These are phyloP conservation scores for Basidiobolus meristosporus DNA, from an alignment of 371 early-diverging fungal genomes.

Conservation along the genomic window DNA sequence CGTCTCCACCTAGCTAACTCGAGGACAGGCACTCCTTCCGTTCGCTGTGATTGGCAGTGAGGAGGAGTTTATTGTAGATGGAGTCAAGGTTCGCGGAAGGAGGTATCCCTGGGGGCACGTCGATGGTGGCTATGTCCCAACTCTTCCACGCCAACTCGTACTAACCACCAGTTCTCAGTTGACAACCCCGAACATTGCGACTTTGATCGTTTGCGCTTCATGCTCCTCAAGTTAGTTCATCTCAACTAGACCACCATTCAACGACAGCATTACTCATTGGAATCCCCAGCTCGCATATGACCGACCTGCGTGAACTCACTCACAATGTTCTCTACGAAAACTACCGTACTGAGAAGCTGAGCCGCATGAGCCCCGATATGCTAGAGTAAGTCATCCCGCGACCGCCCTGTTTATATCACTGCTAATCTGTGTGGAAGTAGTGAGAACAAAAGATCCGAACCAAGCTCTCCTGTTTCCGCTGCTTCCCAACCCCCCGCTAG, in stretches of 20 bases:
- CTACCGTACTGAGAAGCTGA: conserved; percentile 89
- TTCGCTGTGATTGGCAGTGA: conserved; percentile 95
- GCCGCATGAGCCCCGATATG: conserved; percentile 28
- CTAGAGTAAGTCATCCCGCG: conserved; percentile 19
- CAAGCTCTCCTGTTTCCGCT: neutral
- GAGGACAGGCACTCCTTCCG: conserved; percentile 56
- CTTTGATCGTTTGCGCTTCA: conserved; percentile 85
- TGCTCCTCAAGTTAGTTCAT: conserved; percentile 41
- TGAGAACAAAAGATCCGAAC: neutral
- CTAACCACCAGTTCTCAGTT: neutral
- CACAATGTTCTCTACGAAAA: conserved; percentile 89
- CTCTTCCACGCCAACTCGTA: neutral
- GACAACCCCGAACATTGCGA: conserved; percentile 56
- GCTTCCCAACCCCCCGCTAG: no score
- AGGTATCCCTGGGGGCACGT: conserved; percentile 99
- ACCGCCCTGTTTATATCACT: neutral
- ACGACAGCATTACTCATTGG: neutral
- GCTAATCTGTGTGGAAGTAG: no score
- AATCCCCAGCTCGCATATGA: conserved; percentile 59
- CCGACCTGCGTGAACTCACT: conserved; percentile 87
- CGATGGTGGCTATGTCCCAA: conserved; percentile 24
- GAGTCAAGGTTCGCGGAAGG: conserved; percentile 71
- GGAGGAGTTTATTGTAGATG: conserved; percentile 55
- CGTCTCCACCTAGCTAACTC: neutral
- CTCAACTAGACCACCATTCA: neutral